Base-by-base conservation (phyloP, 768 basidiomycete genomes). In the Mrakia frigida region DNA sequence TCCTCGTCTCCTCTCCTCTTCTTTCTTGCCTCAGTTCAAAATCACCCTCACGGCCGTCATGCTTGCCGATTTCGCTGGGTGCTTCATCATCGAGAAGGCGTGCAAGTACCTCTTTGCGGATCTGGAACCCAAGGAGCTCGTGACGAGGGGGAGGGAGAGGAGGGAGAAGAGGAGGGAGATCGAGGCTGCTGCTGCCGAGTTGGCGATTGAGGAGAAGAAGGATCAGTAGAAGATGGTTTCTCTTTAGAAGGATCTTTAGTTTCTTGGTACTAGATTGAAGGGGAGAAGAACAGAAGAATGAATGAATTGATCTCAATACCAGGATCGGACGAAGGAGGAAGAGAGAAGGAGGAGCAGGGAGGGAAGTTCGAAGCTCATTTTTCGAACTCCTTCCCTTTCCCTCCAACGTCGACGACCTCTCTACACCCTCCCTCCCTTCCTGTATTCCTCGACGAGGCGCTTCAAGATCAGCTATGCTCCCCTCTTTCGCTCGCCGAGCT, bases 31-130 rank as follows among this genome's bases (percentile, higher is more conserved):
- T 46, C 77, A 96, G 93, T 99, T 99, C 88, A 92, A 91, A 82
- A 72, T 90, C 80, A 87, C 87, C 76, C 83, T 99, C 78, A 94
- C 93, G 0, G 78, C 85, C 14, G 86, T 89, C 61, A 99, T 99
- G 97, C 80, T 92, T 39, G 82, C 90, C 69, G 97, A 99, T 84
- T 97, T 97, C 79, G 88, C 83, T 9, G 93, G 92, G 0, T 98
- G 95, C 81, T 98, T 88, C 88, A 43, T 90, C 67, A 87, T 97
- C 68, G 95, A 99, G 82, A 86, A 86, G 70, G 82, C 85, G 10
- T 94, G 94, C 86, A 98, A 98, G 83, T 84, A 86, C 68, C 82
- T 95, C 39, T 96, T 98, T 83, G 94, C 94, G 16, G 89, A 92
- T 80, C 85, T 96, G 28, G 90, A 93, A 81, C 94, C 94, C 3